These are phyloP conservation scores for Starmerella tilneyi DNA, from an alignment of 805 yeast species.

Conservation along the genomic window DNA sequence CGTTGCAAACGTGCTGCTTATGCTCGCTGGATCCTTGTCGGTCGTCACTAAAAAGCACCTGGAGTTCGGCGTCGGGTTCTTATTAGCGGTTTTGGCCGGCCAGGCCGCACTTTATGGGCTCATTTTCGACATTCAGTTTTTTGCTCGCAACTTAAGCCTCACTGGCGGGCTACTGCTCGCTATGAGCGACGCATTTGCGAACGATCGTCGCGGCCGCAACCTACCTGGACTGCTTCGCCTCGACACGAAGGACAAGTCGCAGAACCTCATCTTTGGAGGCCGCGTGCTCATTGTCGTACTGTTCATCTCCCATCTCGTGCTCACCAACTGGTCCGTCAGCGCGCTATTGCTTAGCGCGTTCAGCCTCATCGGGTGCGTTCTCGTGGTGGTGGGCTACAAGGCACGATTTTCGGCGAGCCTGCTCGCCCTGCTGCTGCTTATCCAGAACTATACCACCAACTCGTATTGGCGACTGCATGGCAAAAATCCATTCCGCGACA, in stretches of 20 bases:
- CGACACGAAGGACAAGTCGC: slow-evolving; percentile 58
- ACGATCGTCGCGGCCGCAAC: slow-evolving; percentile 53
- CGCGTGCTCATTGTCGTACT: slow-evolving; percentile 73
- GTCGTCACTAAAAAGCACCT: slow-evolving; percentile 61
- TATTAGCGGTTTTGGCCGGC: slow-evolving; percentile 58
- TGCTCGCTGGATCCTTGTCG: slow-evolving; percentile 63
- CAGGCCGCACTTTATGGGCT: slow-evolving; percentile 82
- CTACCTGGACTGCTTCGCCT: slow-evolving; percentile 71
- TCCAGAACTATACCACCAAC: slow-evolving; percentile 70
- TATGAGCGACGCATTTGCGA: slow-evolving; percentile 72
- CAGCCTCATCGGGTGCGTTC: slow-evolving; percentile 59
- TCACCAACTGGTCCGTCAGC: slow-evolving; percentile 54
- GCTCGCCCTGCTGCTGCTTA: slow-evolving; percentile 54
- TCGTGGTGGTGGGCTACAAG: slow-evolving; percentile 85
- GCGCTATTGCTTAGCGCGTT: slow-evolving; percentile 54
- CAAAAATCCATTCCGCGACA: slow-evolving; percentile 72
- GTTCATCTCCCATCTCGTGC: slow-evolving; percentile 73
- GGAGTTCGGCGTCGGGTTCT: slow-evolving; percentile 56
- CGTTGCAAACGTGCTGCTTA: slow-evolving; percentile 49
- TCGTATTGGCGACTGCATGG: slow-evolving; percentile 76
- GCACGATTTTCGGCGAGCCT: slow-evolving; percentile 75
- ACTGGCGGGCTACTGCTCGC: slow-evolving; percentile 88
- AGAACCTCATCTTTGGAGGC: slow-evolving; percentile 78
- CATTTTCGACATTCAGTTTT: slow-evolving; percentile 68
- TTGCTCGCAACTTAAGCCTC: slow-evolving; percentile 77